Evolutionary conservation across 2,329 filamentous ascomycete species (phyloP), one percentile per base, ranked within the genome.

Genomic region (Plenodomus tracheiphilus): DNA sequence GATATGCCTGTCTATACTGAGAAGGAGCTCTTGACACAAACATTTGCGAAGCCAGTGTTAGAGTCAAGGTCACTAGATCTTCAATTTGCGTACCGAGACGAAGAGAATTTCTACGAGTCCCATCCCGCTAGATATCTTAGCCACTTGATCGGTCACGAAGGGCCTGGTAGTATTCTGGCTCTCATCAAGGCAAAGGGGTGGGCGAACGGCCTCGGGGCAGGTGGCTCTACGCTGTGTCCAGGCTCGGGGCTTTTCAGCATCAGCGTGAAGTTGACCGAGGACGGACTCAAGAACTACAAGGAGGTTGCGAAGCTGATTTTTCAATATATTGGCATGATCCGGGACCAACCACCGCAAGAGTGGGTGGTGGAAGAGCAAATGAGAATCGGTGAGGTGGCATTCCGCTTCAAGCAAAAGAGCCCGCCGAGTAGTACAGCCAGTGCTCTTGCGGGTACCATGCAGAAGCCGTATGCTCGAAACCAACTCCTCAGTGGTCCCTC

Each of bases 331-430:
- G 85, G 91, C 10, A 83, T 99, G 70, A 82, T 99, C 47, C 85
- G 85, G 54, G 89, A 96, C 62, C 81, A 81, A 2, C 83, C 87
- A 4, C 92, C 93, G 0, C 87, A 95, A 59, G 80, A 95, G 69
- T 97, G 94, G 94, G 91, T 97, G 49, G 92, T 94, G 50, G 84
- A 96, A 25, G 94, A 99, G 74, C 88, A 94, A 72, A 93, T 91
- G 72, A 86, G 86, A 30, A 85, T 97, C 75, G 86, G 89, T 38
- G 92, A 97, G 59, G 90, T 97, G 11, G 89, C 96, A 61, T 99
- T 99, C 79, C 89, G 88, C 58, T 99, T 96, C 75, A 90, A 86
- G 73, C 90, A 97, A 69, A 97, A 97, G 78, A 89, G 86, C 2
- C 90, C 89, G 1, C 91, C 93, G 1, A 94, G 88, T 68, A 84